phyloP scores from a whole-genome alignment of 768 basidiomycete genomes.

The Cystofilobasidium bisporidii region DNA sequence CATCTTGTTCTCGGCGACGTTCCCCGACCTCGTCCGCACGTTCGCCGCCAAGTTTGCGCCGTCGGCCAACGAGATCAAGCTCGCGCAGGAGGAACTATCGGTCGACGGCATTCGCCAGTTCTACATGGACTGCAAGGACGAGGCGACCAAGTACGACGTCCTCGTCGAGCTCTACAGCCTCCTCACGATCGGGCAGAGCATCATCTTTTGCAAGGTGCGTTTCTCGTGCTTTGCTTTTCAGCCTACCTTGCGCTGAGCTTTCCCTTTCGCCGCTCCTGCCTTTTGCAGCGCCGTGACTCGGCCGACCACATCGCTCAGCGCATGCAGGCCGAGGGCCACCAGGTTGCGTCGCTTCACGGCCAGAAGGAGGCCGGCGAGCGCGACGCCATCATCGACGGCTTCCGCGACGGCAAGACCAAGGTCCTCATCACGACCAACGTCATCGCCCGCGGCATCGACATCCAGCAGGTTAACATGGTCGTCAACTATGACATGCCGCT shows the following conservation, averaged over 20 bases:
- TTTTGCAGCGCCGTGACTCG: constrained; percentile 67
- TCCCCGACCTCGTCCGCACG: constrained; percentile 82
- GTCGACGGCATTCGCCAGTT: constrained; percentile 93
- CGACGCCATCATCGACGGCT: constrained; percentile 83
- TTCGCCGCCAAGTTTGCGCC: constrained; percentile 92
- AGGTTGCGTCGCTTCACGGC: constrained; percentile 90
- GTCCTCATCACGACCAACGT: constrained; percentile 98
- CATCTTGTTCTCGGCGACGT: constrained; percentile 95
- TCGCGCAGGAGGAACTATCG: constrained; percentile 84
- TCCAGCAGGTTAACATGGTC: constrained; percentile 99
- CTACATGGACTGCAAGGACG: constrained; percentile 89
- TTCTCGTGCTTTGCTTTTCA: too few species aligned
- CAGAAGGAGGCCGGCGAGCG: constrained; percentile 83
- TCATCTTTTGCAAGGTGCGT: constrained; percentile 89
- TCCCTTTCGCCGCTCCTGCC: too few species aligned
- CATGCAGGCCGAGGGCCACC: constrained; percentile 88
- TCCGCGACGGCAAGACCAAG: constrained; percentile 92
- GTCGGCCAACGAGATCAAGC: constrained; percentile 86
- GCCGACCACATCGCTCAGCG: constrained; percentile 84
- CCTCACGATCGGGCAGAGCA: constrained; percentile 92
- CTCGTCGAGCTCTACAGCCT: constrained; percentile 79
- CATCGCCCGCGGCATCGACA: constrained; percentile 95
- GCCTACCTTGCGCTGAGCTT: neutral
- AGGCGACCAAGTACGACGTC: constrained; percentile 90
- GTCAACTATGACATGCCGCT: constrained; percentile 95